Conservation (phyloP, 495 filamentous ascomycete genomes). For the Gamarada debralockiae region DNA sequence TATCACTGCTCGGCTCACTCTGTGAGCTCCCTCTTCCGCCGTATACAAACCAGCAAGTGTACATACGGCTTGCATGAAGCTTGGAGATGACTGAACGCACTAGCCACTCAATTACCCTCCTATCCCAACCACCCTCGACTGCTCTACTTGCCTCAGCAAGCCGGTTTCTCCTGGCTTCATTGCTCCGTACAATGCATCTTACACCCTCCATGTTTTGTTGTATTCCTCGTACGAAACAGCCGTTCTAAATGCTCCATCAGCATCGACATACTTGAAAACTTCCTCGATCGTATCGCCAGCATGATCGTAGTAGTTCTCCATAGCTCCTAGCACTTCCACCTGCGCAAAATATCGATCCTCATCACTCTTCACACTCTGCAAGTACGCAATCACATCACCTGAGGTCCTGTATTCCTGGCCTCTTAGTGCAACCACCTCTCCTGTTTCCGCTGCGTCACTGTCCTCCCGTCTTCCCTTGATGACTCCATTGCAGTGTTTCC, state of each 20-base stretch:
- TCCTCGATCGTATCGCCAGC: background rate
- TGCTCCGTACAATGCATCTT: background rate
- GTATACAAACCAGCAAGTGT: background rate
- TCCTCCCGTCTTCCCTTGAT: too few species aligned
- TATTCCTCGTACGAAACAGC: background rate
- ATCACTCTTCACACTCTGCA: background rate
- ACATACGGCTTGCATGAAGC: background rate
- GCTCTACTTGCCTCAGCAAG: background rate
- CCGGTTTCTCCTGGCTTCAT: background rate
- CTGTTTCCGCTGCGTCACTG: too few species aligned
- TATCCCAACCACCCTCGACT: background rate
- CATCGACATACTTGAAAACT: background rate
- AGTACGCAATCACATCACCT: background rate
- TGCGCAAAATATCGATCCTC: background rate
- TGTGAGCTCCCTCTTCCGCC: background rate
- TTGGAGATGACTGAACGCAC: background rate
- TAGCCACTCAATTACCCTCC: background rate
- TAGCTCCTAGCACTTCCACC: background rate
- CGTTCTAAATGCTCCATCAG: background rate
- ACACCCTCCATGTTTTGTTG: background rate
- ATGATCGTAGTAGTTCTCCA: background rate
- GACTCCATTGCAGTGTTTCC: too few species aligned
- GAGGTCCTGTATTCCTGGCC: too few species aligned
- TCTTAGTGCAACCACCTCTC: too few species aligned
- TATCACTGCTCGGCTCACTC: background rate